phyloP scores from a whole-genome alignment of 2,329 filamentous ascomycete species.

The Colletotrichum cordylinicola region DNA sequence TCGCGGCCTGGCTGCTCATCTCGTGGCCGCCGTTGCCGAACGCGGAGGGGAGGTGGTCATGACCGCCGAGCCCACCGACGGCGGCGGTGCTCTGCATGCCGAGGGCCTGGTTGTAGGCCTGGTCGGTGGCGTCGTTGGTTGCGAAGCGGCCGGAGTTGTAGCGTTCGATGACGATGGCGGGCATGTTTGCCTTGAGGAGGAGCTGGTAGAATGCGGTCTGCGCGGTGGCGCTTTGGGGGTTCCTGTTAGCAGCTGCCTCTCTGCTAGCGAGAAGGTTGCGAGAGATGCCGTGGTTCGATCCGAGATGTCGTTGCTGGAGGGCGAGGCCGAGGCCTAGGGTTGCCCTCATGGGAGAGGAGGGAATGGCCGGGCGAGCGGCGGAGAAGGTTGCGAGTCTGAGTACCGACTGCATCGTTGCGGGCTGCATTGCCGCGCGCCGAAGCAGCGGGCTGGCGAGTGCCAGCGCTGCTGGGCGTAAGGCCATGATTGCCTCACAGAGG shows the following conservation, averaged over 20 bases:
- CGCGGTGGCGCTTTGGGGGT: constrained; percentile 83
- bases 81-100: constrained; percentile 36
- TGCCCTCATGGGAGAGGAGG: neutral
- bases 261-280: constrained; percentile 78
- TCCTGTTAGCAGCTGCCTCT: constrained; percentile 92
- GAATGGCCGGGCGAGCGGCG: neutral
- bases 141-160: constrained; percentile 89
- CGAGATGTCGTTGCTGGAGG: constrained; percentile 31
- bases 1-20: neutral
- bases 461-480: constrained; percentile 21
- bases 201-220: constrained; percentile 96
- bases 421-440: constrained; percentile 12
- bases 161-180: constrained; percentile 88
- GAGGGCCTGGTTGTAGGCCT: constrained; percentile 80
- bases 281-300: constrained; percentile 55
- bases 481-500: constrained; percentile 16
- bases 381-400: constrained; percentile 12
- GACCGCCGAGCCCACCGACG: constrained; percentile 8
- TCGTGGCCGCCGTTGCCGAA: constrained; percentile 32
- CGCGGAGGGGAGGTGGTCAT: constrained; percentile 12
- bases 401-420: constrained; percentile 20
- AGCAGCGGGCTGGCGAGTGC: constrained; percentile 19
- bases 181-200: constrained; percentile 89
- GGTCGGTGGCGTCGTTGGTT: constrained; percentile 77
- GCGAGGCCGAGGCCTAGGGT: constrained; percentile 24